phyloP scores from a whole-genome alignment of 2,329 filamentous ascomycete genomes.

The Diaporthe helianthi region DNA sequence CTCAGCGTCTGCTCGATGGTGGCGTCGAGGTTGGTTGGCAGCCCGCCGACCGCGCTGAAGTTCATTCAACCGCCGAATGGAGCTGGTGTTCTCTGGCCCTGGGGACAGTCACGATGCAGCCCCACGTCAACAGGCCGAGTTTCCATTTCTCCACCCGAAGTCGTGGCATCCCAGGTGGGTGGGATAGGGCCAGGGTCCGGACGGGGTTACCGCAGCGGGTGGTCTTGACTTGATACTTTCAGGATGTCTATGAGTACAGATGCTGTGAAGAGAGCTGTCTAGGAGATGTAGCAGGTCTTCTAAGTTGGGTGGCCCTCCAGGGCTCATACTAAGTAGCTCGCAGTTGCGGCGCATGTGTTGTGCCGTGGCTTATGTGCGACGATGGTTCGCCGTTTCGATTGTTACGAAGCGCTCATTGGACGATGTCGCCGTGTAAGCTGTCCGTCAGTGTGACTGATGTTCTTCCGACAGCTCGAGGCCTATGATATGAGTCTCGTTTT shows the following conservation, averaged over 20 bases:
- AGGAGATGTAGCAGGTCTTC: background rate
- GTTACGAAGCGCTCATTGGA: background rate
- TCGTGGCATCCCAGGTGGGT: slow-evolving; percentile 4
- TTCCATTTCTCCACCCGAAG: slow-evolving; percentile 18
- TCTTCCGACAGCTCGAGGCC: slow-evolving; percentile 3
- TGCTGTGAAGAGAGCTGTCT: slow-evolving; percentile 4
- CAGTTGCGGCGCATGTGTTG: background rate
- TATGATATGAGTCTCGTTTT: background rate
- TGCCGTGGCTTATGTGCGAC: background rate
- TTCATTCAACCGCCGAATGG: slow-evolving; percentile 6
- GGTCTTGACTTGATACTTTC: background rate
- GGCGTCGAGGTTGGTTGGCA: background rate
- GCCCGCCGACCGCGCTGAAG: background rate
- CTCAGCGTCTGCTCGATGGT: background rate
- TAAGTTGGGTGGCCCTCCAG: background rate
- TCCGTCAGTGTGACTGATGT: background rate
- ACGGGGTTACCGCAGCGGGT: slow-evolving; percentile 22
- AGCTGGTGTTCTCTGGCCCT: slow-evolving; percentile 1
- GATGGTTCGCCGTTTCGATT: background rate
- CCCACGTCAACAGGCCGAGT: slow-evolving; percentile 26
- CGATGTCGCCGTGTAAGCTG: background rate
- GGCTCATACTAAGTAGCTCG: no score
- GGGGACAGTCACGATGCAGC: background rate
- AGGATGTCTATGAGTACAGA: background rate
- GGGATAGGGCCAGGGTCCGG: background rate